Conservation (phyloP, 352 stramenopile genomes). For the Globisporangium spinosum region DNA sequence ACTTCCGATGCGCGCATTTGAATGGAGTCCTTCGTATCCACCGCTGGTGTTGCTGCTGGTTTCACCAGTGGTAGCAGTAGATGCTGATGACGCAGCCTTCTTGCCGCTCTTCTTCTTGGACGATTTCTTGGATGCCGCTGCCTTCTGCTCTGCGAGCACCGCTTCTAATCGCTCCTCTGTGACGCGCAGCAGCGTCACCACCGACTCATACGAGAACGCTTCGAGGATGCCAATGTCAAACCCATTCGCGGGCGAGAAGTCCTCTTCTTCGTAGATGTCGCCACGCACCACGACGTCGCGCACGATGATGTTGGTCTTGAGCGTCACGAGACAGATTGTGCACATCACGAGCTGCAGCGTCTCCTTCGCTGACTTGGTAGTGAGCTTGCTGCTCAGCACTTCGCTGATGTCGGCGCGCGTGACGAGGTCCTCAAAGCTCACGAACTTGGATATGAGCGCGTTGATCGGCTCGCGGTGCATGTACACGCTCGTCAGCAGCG, state of each 20-base stretch:
- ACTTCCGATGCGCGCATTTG: conserved; percentile 44
- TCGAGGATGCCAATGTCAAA: conserved; percentile 60
- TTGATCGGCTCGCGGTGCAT: conserved; percentile 71
- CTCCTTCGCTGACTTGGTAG: conserved; percentile 29
- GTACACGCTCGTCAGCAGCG: conserved; percentile 88
- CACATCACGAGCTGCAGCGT: conserved; percentile 76
- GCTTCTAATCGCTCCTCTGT: conserved; percentile 47
- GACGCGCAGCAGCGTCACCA: conserved; percentile 37
- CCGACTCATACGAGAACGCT: conserved; percentile 30
- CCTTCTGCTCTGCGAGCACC: conserved; percentile 40
- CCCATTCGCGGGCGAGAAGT: conserved; percentile 82
- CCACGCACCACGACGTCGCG: conserved; percentile 84
- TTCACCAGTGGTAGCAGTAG: conserved; percentile 4
- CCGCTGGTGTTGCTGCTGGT: background rate
- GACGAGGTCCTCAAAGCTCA: conserved; percentile 21
- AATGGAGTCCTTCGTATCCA: conserved; percentile 40
- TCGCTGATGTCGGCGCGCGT: conserved; percentile 26
- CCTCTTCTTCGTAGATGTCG: conserved; percentile 96
- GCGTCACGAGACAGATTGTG: conserved; percentile 50
- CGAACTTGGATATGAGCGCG: conserved; percentile 50
- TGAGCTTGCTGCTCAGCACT: conserved; percentile 30
- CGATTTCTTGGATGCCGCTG: conserved; percentile 42
- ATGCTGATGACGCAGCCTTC: conserved; percentile 23
- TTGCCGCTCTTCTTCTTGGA: conserved; percentile 58
- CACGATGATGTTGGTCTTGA: conserved; percentile 79